These are phyloP conservation scores for Glycine latifolia DNA, from an alignment of 306 rosid genomes.

Conservation along the genomic window DNA sequence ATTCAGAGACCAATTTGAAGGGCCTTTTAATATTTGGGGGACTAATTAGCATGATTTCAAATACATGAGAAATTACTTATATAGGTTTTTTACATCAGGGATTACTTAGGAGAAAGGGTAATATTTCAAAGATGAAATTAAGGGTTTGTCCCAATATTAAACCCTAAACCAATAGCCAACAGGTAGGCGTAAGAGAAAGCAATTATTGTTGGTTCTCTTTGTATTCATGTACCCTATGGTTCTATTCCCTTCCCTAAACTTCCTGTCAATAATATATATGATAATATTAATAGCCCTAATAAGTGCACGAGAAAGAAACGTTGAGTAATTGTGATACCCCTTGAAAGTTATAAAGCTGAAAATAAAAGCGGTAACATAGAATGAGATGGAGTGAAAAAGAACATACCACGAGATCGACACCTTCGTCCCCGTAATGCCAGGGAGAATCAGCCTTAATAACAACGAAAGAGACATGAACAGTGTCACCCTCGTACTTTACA, in stretches of 20 bases:
- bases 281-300: background rate
- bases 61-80: too few relatives aligned
- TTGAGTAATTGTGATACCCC: background rate
- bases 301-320: background rate
- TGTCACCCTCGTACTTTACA: constrained; percentile 82
- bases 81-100: background rate
- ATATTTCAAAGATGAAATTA: background rate
- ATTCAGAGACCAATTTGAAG: background rate
- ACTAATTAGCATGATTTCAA: too few relatives aligned
- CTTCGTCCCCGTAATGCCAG: constrained; percentile 71
- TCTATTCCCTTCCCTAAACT: background rate
- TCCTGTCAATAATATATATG: background rate
- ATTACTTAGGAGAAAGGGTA: background rate
- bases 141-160: background rate
- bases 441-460: constrained; percentile 83
- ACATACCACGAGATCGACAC: constrained; percentile 91
- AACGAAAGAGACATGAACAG: constrained; percentile 85
- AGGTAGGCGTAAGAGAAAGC: background rate
- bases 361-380: background rate
- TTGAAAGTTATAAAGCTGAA: constrained; percentile 1
- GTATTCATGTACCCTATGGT: background rate
- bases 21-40: background rate
- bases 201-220: background rate
- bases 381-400: background rate
- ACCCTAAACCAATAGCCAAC: constrained; percentile 5